These are phyloP conservation scores for Polyplosphaeria fusca DNA, from an alignment of 495 filamentous ascomycete species.

Conservation along the genomic window DNA sequence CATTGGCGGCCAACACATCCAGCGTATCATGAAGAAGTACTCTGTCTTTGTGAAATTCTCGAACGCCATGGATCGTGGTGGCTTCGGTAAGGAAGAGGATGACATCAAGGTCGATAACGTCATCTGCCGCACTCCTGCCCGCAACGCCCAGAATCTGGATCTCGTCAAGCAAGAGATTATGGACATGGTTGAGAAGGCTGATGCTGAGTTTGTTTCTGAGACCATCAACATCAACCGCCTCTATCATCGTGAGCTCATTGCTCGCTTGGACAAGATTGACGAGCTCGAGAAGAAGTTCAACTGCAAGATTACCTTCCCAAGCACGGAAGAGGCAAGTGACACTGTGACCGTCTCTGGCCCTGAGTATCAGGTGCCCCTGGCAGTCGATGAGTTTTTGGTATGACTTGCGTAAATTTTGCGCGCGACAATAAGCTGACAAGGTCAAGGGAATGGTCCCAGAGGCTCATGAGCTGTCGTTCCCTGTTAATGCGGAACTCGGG, in stretches of 20 bases:
- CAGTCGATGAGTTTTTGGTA: slow-evolving; percentile 90
- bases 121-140: slow-evolving; percentile 93
- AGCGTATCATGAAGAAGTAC: slow-evolving; percentile 99
- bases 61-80: slow-evolving; percentile 97
- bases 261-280: slow-evolving; percentile 82
- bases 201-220: slow-evolving; percentile 93
- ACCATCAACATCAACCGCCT: slow-evolving; percentile 89
- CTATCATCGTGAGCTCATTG: slow-evolving; percentile 88
- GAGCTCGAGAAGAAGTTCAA: slow-evolving; percentile 98
- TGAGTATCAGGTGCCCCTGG: slow-evolving; percentile 94
- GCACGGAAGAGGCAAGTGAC: slow-evolving; percentile 95
- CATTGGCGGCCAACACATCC: slow-evolving; percentile 96
- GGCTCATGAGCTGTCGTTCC: slow-evolving; percentile 83
- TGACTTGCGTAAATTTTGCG: slow-evolving; percentile 30
- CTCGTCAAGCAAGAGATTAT: slow-evolving; percentile 98
- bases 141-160: slow-evolving; percentile 94
- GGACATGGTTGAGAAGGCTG: slow-evolving; percentile 97
- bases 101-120: slow-evolving; percentile 99
- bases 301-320: slow-evolving; percentile 96
- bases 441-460: slow-evolving; percentile 89
- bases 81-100: slow-evolving; percentile 90
- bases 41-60: slow-evolving; percentile 99
- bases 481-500: slow-evolving; percentile 66
- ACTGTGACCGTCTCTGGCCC: slow-evolving; percentile 91
- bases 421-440: slow-evolving; percentile 33